Base-by-base conservation (phyloP, 176 grass and related monocot genomes). In the Secale cereale region DNA sequence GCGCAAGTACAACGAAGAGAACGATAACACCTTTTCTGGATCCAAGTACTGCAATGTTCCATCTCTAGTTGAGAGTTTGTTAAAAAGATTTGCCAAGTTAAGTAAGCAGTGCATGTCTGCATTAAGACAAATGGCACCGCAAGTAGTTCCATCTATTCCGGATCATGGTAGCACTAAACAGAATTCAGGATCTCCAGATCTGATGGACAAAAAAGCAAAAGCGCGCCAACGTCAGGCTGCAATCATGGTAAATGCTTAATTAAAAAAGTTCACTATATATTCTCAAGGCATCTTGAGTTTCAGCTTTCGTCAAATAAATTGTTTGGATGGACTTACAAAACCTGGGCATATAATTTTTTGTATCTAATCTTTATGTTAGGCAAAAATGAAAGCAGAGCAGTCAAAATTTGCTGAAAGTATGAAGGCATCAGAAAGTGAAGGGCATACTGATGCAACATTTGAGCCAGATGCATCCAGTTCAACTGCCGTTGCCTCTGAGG, bases 321-420 rank as follows among this genome's bases (percentile, higher is more conserved):
- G 28, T 70, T 73, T 40, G 1, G 2, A 70, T 41, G 41, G 4
- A 12, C 54, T 77, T 81, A 16, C 10, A 8, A 65, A 77, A 76
- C 57, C 14, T 52, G 28, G 45, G 23, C 31, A 57, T 8, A 30
- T 76, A 10, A 27, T 17, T 87, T 79, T 75, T 50, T 15, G 46
- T 50, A 17, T 17, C 68, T 1, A 33, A 46, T 16, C 20, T 74
- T n/a, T 77, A 66, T 83, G 82, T 91, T 61, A 99, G 97, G 94
- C 82, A 8, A 99, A 92, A 91, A 99, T 99, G 97, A 99, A 77
- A 85, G 91, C 94, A 46, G 90, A 94, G 26, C 97, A 99, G 85
- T 97, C 90, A 60, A 99, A 91, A 85, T 99, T 99, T 84, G 85
- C 90, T 65, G 90, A 91, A 54, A 97, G 85, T 71, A 78, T 99